phyloP scores from a whole-genome alignment of 306 rosid genomes.

The Trichosanthes cucumerina region DNA sequence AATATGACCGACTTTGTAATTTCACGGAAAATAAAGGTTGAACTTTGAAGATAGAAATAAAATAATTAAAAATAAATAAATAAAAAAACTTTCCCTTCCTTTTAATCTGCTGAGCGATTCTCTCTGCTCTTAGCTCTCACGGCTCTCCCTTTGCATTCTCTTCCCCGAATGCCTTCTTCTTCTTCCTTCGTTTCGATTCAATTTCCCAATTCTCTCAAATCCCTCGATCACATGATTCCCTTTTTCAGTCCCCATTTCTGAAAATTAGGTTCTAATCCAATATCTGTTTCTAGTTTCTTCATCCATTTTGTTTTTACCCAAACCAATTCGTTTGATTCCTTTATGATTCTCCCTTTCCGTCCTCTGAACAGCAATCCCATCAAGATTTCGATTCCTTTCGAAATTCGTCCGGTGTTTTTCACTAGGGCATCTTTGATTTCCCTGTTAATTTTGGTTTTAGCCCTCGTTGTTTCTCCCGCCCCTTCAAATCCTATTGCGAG shows the following conservation, averaged over 20 bases:
- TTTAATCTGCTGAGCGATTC: neutral
- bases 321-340: conserved; percentile 15
- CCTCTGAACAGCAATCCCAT: conserved; percentile 15
- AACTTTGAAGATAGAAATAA: neutral
- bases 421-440: conserved; percentile 16
- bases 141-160: neutral
- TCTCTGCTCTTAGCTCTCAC: neutral
- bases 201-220: neutral
- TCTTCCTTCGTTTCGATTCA: neutral
- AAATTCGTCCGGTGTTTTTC: conserved; percentile 14
- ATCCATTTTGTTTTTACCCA: neutral
- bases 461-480: conserved; percentile 1
- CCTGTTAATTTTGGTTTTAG: conserved; percentile 11
- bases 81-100: neutral
- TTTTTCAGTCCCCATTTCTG: neutral
- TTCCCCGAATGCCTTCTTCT: neutral
- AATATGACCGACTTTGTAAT: neutral
- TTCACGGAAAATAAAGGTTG: neutral
- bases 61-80: neutral
- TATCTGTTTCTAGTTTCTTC: neutral
- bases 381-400: conserved; percentile 24
- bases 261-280: neutral
- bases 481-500: neutral
- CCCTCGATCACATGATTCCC: neutral
- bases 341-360: conserved; percentile 37